Percentiles rank a stretch among this genome's conserved stretches.
Conservation (phyloP, 768 basidiomycete species). For the Suillus placidus region DNA sequence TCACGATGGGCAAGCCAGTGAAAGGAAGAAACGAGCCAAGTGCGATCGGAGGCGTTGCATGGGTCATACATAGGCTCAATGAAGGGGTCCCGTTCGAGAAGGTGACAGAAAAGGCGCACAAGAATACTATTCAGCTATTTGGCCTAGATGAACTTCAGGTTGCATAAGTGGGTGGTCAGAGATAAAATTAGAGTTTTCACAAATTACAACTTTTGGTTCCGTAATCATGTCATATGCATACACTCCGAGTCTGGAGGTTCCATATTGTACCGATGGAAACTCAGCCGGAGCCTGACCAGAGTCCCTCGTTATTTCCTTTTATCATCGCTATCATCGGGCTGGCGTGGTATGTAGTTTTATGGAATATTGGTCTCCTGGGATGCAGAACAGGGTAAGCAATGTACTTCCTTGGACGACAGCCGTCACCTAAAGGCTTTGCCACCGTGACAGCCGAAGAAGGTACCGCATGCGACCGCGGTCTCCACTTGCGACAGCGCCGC, state of each 20-base stretch:
- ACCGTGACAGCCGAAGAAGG: slow-evolving; percentile 65
- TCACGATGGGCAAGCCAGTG: slow-evolving; percentile 58
- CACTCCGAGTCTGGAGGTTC: background rate
- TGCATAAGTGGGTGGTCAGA: background rate
- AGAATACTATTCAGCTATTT: slow-evolving; percentile 67
- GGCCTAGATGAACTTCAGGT: slow-evolving; percentile 42
- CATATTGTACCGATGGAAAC: background rate
- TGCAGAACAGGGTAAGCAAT: slow-evolving; percentile 65
- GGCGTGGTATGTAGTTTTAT: slow-evolving; percentile 64
- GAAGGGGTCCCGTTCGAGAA: slow-evolving; percentile 53
- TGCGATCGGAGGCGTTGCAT: slow-evolving; percentile 69
- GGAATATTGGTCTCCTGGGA: slow-evolving; percentile 69
- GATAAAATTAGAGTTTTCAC: background rate
- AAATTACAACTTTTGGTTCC: background rate
- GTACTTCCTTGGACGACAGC: background rate
- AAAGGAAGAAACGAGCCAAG: slow-evolving; percentile 81
- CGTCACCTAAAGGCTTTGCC: slow-evolving; percentile 1
- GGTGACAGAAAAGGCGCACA: slow-evolving; percentile 59
- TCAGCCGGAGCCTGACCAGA: background rate
- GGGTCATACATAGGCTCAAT: slow-evolving; percentile 59
- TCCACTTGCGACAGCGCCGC: slow-evolving; percentile 52
- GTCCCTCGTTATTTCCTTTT: background rate
- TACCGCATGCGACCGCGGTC: slow-evolving; percentile 72
- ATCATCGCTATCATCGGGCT: slow-evolving; percentile 44
- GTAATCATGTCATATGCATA: background rate